Evolutionary conservation across 2,329 filamentous ascomycete species (phyloP), one percentile per base, ranked within the genome.

Genomic region (Botryotinia convoluta): DNA sequence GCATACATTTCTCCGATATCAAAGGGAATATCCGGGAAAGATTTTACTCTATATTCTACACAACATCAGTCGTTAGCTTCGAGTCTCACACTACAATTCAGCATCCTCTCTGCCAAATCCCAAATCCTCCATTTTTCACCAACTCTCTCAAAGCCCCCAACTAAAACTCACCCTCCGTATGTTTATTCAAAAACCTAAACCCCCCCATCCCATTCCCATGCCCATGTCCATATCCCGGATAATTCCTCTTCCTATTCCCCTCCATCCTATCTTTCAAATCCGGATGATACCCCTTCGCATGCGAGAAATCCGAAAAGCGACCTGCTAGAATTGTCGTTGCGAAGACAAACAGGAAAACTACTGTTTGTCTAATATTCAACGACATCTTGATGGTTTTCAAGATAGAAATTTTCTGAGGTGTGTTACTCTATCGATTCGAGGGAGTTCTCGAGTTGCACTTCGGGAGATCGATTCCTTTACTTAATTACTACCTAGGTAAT

Each of bases 1-100:
- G 78, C 65, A 60, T 80, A 79, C 72, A 76, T 76, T 79, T 54
- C 48, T n/a, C 48, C 48, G 9, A 54, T 16, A 54, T 54, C 48
- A 54, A 54, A 54, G 4, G 48, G 48, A 16, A n/a, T n/a, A n/a
- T 54, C 48, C 4, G 48, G 48, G 2, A 54, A 26, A 54, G 48
- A 54, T 54, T 54, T 26, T 0, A 54, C 48, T n/a, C 26, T 7
- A 7, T n/a, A 54, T 54, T 54, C 48, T 54, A 54, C 26, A 14
- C 26, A n/a, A 54, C 1, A 16, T 16, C 12, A 12, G 3, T 1
- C 5, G 48, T 54, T 2, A 54, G 48, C 48, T n/a, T 10, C 4
- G 12, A n/a, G 3, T n/a, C 48, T n/a, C 48, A n/a, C 48, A 18
- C 6, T 16, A 10, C 42, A 5, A 44, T 44, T 5, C 42, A 44